phyloP scores from a whole-genome alignment of 163 green algal species.

The Trebouxiophyceae sp. region DNA sequence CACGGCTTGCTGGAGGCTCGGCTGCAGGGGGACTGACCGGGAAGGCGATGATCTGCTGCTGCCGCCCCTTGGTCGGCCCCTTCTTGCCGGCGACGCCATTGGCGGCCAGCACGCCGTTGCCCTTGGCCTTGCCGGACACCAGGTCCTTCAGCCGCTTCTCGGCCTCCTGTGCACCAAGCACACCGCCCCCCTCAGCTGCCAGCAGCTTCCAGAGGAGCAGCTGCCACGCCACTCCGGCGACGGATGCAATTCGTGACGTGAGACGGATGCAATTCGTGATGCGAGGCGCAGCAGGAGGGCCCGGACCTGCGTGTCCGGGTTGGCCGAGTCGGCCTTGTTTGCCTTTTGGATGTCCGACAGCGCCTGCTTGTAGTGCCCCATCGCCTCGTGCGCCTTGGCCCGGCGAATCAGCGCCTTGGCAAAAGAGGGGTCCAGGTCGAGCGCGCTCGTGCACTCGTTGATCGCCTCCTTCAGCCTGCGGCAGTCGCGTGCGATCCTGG shows the following conservation, averaged over 20 bases:
- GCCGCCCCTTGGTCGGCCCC: constrained; percentile 9
- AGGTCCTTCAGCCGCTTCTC: constrained; percentile 64
- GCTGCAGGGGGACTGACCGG: constrained; percentile 17
- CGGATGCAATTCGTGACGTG: no score
- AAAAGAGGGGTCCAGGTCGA: constrained; percentile 44
- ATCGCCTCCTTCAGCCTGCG: constrained; percentile 73
- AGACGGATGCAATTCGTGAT: no score
- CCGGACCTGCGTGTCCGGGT: constrained; percentile 42
- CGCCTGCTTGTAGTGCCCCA: constrained; percentile 63
- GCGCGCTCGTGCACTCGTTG: constrained; percentile 62
- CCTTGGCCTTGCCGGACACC: constrained; percentile 37
- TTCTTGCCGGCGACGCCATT: constrained; percentile 17
- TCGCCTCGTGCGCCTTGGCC: constrained; percentile 62
- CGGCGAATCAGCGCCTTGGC: constrained; percentile 56
- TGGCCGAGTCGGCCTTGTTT: constrained; percentile 52
- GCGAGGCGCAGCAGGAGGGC: no score
- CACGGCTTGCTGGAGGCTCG: no score
- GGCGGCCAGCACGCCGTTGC: neutral
- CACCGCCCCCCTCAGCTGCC: neutral
- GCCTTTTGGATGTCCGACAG: constrained; percentile 65
- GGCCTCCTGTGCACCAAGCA: no score
- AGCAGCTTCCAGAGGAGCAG: neutral
- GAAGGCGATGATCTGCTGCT: constrained; percentile 26
- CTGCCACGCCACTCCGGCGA: neutral
- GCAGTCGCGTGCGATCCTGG: no score